Conservation (phyloP, 2,329 filamentous ascomycete genomes). For the Fusarium robinianum region DNA sequence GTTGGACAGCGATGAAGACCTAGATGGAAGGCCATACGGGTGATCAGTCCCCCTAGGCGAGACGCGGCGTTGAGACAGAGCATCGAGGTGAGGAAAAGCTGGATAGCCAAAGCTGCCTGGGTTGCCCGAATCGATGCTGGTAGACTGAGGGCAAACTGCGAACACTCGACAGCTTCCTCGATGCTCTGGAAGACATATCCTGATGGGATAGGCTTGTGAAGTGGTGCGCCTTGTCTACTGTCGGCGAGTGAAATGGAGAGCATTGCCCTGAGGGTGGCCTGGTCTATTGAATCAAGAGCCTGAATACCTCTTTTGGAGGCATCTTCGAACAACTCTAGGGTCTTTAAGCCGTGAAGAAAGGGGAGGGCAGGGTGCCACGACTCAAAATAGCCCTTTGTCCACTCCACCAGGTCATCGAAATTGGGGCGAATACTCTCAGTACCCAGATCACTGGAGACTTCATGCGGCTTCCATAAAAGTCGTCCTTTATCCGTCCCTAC, state of each 20-base stretch:
- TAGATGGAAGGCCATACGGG: conserved; percentile 59
- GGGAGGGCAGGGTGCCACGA: conserved; percentile 62
- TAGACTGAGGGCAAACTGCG: conserved; percentile 51
- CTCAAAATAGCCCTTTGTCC: conserved; percentile 59
- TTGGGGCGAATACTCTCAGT: conserved; percentile 11
- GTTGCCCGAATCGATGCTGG: conserved; percentile 52
- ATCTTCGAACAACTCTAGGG: conserved; percentile 53
- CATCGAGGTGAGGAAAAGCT: conserved; percentile 60
- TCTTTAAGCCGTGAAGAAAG: conserved; percentile 58
- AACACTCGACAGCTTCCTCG: conserved; percentile 54
- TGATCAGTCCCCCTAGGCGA: conserved; percentile 57
- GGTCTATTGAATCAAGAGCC: conserved; percentile 42
- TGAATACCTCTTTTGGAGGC: conserved; percentile 42
- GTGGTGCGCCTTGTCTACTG: conserved; percentile 46
- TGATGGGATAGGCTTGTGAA: conserved; percentile 44
- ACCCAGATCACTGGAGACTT: conserved; percentile 30
- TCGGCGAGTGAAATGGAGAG: conserved; percentile 60
- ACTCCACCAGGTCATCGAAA: conserved; percentile 55
- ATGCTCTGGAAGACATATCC: conserved; percentile 53
- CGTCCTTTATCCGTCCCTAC: conserved; percentile 19
- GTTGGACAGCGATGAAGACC: conserved; percentile 62
- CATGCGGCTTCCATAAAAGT: conserved; percentile 44
- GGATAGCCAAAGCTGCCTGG: conserved; percentile 57
- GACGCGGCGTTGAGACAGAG: conserved; percentile 61
- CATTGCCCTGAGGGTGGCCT: conserved; percentile 52